These are phyloP conservation scores for Picea sitchensis DNA, from an alignment of 75 land plant genomes.

Conservation along the genomic window DNA sequence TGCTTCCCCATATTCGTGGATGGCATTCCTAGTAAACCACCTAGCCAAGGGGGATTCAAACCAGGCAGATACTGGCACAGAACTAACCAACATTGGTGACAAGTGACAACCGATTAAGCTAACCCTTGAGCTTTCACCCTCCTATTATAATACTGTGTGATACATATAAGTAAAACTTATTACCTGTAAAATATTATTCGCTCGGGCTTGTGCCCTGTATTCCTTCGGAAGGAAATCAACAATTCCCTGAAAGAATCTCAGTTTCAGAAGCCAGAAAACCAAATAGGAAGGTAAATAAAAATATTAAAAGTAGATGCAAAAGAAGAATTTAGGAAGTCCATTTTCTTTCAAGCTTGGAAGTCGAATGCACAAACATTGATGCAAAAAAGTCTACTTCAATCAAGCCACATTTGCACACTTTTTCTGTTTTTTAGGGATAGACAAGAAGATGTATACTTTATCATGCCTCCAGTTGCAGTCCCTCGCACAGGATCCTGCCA, in stretches of 20 bases:
- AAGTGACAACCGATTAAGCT: too few species aligned
- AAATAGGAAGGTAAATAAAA: neutral
- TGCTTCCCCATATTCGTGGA: neutral
- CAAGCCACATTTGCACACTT: neutral
- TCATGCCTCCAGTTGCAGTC: constrained; percentile 85
- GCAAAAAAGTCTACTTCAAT: neutral
- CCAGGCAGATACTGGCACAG: too few species aligned
- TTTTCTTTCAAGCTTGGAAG: neutral
- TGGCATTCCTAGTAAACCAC: too few species aligned
- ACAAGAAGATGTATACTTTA: constrained; percentile 45
- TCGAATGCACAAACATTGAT: neutral
- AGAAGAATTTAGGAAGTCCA: neutral
- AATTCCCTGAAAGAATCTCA: constrained; percentile 55
- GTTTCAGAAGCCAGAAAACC: neutral
- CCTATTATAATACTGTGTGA: too few species aligned
- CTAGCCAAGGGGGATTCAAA: too few species aligned
- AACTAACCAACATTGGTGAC: too few species aligned
- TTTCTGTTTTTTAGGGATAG: neutral
- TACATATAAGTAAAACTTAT: neutral
- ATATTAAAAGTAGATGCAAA: neutral
- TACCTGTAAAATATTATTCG: constrained; percentile 93
- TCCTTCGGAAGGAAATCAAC: constrained; percentile 68
- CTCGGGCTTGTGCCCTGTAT: constrained; percentile 77
- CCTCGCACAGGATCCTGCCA: constrained; percentile 89
- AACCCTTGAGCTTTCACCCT: neutral